A percentile compares a stretch with the other conserved stretches of the same genome.
These are phyloP conservation scores for Colletotrichum chlorophyti DNA, from an alignment of 2,329 filamentous ascomycete species.

Conservation along the genomic window DNA sequence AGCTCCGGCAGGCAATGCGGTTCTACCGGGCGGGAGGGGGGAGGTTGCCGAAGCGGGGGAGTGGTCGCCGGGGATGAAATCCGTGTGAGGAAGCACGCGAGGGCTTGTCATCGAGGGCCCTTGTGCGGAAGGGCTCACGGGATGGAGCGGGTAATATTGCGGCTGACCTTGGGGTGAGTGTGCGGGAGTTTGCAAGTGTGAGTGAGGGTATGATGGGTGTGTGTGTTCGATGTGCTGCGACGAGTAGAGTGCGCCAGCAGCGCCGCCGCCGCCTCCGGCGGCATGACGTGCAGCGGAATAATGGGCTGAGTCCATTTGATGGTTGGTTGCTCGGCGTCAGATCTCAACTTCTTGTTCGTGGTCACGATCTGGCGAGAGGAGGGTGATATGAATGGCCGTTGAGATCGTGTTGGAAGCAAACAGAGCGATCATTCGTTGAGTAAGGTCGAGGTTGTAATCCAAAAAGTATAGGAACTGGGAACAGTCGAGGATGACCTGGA, in stretches of 20 bases:
- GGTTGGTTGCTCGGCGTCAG: constrained; percentile 14
- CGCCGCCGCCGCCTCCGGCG: neutral
- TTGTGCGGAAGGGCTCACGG: constrained; percentile 15
- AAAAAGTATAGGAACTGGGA: constrained; percentile 15
- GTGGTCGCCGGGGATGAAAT: constrained; percentile 19
- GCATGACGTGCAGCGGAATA: constrained; percentile 29
- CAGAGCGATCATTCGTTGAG: constrained; percentile 22
- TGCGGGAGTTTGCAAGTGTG: constrained; percentile 11
- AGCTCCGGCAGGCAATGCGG: neutral
- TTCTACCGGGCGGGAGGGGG: constrained; percentile 5
- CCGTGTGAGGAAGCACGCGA: constrained; percentile 23
- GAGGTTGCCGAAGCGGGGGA: constrained; percentile 21
- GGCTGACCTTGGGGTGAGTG: constrained; percentile 25
- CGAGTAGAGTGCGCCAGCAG: constrained; percentile 17
- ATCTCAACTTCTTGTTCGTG: constrained; percentile 14
- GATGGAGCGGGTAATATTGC: constrained; percentile 24
- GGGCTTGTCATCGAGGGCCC: constrained; percentile 19
- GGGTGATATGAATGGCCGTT: constrained; percentile 25
- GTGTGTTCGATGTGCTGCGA: constrained; percentile 11
- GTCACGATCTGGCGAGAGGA: constrained; percentile 14
- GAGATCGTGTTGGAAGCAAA: constrained; percentile 1
- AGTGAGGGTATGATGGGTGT: constrained; percentile 15
- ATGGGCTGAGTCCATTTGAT: constrained; percentile 22
- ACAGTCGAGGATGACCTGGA: constrained; percentile 15
- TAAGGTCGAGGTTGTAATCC: neutral